Evolutionary conservation across 2,329 filamentous ascomycete genomes (phyloP).

Genomic region (Tolypocladium endophyticum): DNA sequence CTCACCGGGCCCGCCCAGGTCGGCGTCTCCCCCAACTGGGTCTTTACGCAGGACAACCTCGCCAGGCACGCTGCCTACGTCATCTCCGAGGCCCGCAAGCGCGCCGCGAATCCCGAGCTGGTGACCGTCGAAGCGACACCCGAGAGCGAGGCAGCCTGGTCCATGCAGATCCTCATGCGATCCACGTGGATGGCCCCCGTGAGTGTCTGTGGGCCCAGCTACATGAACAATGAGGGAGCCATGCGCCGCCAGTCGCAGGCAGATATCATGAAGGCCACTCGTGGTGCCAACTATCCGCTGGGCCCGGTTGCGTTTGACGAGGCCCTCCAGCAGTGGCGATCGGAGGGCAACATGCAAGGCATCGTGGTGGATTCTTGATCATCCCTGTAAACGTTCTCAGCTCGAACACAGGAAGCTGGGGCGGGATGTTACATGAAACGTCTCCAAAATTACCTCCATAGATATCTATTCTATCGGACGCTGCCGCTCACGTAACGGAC

Average conservation of each 20-base stretch:
- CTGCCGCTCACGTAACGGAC: not conserved
- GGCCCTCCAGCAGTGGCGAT: conserved; percentile 16
- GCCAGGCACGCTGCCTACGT: conserved; percentile 32
- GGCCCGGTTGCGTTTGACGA: conserved; percentile 15
- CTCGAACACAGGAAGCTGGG: not conserved
- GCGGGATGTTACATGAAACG: too few relatives aligned
- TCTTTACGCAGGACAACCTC: conserved; percentile 22
- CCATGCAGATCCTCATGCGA: conserved; percentile 24
- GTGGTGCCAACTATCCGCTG: conserved; percentile 12
- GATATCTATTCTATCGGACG: too few relatives aligned
- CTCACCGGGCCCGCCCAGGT: conserved; percentile 32
- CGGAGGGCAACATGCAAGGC: conserved; percentile 16
- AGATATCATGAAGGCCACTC: conserved; percentile 19
- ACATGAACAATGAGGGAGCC: conserved; percentile 36
- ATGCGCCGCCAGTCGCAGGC: conserved; percentile 10
- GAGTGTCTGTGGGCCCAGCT: conserved; percentile 42
- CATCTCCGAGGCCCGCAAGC: conserved; percentile 11
- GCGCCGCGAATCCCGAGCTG: conserved; percentile 4
- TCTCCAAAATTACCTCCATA: too few relatives aligned
- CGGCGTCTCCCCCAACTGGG: conserved; percentile 26
- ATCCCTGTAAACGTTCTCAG: too few relatives aligned
- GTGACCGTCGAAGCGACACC: conserved; percentile 30
- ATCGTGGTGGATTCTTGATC: not conserved
- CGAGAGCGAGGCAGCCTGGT: conserved; percentile 38
- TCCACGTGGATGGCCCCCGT: conserved; percentile 28